Base-by-base conservation (phyloP, 176 grass and related monocot species). In the Eleusine coracana region DNA sequence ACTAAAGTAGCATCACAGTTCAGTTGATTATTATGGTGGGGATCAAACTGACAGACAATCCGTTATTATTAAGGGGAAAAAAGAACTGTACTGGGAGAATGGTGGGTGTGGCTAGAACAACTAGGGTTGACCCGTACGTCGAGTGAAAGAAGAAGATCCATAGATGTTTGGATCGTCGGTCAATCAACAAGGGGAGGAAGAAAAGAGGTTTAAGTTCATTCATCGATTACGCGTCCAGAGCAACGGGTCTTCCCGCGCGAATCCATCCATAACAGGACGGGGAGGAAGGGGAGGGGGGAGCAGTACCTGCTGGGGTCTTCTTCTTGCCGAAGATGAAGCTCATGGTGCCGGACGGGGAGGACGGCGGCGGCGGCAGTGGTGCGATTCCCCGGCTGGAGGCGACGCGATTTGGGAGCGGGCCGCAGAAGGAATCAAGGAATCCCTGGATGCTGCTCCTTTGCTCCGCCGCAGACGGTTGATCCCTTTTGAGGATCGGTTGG, bases 241-340 rank as follows among this genome's bases (percentile, higher is more conserved):
- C 61, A 66, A 10, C 2, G 25, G 11, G 11, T 14, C 28, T 16
- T 45, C 11, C 12, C 2, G 10, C 3, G 61, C 36, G 17, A 49
- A 25, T 56, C 34, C 12, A 54, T 10, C n/a, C 9, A 63, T 10
- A 11, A 29, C 9, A 28, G 23, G 25, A 13, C 12, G 63, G 58
- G 40, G 5, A 70, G 15, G 25, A 54, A 65, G 40, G 36, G 20
- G 55, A 46, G 45, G 17, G 16, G 6, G 10, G n/a, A 15, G 73
- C 1, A 36, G 42, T 73, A 97, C 94, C 93, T 5, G 88, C 94
- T 55, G 94, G 91, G 79, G 89, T 89, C 83, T 93, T 97, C 84
- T 85, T 85, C 82, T 97, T 97, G 78, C 94, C 94, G 70, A 97
- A 93, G 83, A 93, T 80, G 84, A 97, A 93, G 81, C 94, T 97